Evolutionary conservation across 805 yeast species (phyloP), one percentile per base, ranked within the genome.

Genomic region (Metschnikowia continentalis): DNA sequence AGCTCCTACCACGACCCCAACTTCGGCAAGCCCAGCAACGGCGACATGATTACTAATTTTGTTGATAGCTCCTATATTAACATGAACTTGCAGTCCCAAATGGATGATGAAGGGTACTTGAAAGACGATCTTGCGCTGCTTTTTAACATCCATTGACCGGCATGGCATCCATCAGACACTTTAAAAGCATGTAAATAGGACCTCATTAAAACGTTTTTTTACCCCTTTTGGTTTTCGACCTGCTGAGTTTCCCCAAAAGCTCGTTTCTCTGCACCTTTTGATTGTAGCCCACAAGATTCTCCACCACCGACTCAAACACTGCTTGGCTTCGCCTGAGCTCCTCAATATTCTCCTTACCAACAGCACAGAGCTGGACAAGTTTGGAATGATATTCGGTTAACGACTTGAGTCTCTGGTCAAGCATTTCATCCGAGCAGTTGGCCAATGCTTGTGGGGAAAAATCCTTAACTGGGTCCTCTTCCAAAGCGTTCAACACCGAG

Each of bases 271-370:
- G 79, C 46, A 86, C 60, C 59, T 88, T 81, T 66, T 94, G 97
- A 6, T 96, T 87, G 64, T 91, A 90, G 6, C 96, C 97, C 14
- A 91, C 88, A 58, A 91, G 71, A 60, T 89, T 90, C 62, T 90
- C 96, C 39, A 94, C 90, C 57, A 94, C 96, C 2, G 85, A 78
- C 59, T 92, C 96, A 63, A 85, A 90, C 14, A 91, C 81, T 33
- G 78, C 79, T 60, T 88, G 86, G 64, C 90, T 95, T 40, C 75
- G 77, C 50, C 71, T 71, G 17, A 84, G 68, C 7, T 76, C 81
- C 35, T 65, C 63, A 44, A 78, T 71, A 52, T 78, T 72, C 53
- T 77, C 66, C 45, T 74, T 73, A 86, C 91, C 84, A 10, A 79
- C 70, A 47, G 73, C 64, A 46, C 68, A 56, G 42, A 74, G 58